Conservation (phyloP, 768 basidiomycete species). For the Russula ochroleuca region DNA sequence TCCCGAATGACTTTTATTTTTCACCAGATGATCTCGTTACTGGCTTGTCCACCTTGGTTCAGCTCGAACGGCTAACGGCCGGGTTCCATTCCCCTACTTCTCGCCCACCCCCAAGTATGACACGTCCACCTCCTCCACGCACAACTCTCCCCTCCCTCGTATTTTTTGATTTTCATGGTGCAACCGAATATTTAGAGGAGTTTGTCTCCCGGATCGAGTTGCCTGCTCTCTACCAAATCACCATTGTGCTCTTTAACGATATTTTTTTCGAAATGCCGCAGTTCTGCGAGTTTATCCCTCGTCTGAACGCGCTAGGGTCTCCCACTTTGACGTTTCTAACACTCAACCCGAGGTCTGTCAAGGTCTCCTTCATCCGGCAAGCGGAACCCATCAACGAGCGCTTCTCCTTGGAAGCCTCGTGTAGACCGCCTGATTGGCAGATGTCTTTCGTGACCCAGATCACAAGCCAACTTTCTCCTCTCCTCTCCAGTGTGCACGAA, state of each 20-base stretch:
- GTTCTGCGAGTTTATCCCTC: neutral
- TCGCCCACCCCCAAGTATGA: neutral
- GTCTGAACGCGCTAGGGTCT: neutral
- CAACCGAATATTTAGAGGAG: constrained; percentile 6
- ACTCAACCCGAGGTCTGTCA: too few relatives aligned
- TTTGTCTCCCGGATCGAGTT: neutral
- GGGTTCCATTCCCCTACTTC: neutral
- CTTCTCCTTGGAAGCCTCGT: neutral
- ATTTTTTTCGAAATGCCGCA: constrained; percentile 1
- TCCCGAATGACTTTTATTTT: constrained; percentile 1
- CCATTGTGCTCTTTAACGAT: neutral
- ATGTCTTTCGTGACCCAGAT: constrained; percentile 11
- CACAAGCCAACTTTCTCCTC: neutral
- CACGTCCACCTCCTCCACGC: neutral
- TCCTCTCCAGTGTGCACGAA: neutral
- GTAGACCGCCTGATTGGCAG: constrained; percentile 8
- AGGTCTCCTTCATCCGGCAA: too few relatives aligned
- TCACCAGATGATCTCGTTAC: neutral
- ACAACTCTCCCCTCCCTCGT: neutral
- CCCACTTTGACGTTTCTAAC: neutral
- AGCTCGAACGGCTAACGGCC: neutral
- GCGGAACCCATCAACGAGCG: too few relatives aligned
- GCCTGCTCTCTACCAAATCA: neutral
- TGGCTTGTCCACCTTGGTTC: neutral
- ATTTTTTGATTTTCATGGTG: neutral